These are phyloP conservation scores for Silene latifolia DNA, from an alignment of 148 eudicot genomes.

Conservation along the genomic window DNA sequence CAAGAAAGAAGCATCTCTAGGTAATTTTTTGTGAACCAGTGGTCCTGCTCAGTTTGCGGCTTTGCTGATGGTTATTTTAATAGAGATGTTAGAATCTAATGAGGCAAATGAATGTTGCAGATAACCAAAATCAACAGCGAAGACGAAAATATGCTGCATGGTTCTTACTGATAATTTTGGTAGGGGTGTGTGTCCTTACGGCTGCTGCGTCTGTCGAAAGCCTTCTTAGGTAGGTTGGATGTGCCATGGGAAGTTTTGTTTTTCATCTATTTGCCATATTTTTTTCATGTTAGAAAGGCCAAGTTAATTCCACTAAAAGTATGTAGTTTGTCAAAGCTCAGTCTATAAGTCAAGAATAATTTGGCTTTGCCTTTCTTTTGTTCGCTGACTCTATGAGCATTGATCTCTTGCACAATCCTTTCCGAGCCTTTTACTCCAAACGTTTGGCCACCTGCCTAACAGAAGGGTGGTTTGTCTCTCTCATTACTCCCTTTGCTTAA, in stretches of 20 bases:
- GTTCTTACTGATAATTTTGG: slow-evolving; percentile 35
- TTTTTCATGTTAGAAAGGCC: not conserved
- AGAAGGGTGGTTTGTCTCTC: too few relatives aligned
- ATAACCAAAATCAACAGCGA: slow-evolving; percentile 25
- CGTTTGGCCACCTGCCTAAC: not conserved
- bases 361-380: not conserved
- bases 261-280: too few relatives aligned
- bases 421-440: not conserved
- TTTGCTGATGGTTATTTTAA: slow-evolving; percentile 3
- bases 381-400: not conserved
- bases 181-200: slow-evolving; percentile 44
- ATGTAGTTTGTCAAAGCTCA: not conserved
- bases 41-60: not conserved
- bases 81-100: slow-evolving; percentile 3
- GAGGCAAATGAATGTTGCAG: slow-evolving; percentile 24
- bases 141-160: slow-evolving; percentile 46
- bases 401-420: not conserved
- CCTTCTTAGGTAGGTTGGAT: slow-evolving; percentile 36
- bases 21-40: slow-evolving; percentile 1
- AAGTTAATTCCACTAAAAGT: not conserved
- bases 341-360: not conserved
- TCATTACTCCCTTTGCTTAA: too few relatives aligned
- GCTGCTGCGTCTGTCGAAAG: slow-evolving; percentile 50
- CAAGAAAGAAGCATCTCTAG: slow-evolving; percentile 17
- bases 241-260: not conserved